Base-by-base conservation (phyloP, 106 monocot genomes). In the Posidonia australis region DNA sequence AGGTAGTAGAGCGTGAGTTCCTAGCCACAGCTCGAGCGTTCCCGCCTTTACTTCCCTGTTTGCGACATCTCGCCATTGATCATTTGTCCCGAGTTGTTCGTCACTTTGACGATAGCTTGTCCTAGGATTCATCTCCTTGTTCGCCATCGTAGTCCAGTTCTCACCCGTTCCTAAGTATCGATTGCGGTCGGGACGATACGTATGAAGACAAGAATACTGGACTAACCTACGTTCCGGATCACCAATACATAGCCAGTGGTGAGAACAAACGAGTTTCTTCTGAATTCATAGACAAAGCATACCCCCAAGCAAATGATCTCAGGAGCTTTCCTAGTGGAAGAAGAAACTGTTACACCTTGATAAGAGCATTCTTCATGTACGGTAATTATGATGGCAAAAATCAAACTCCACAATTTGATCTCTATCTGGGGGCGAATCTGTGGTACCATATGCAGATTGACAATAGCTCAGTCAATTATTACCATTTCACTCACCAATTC, bases 361-460 rank as follows among this genome's bases (percentile, higher is more conserved):
- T 70, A 9, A 60, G 57, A 22, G 69, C 69, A 2, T 58, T 46
- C 44, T 70, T 70, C 45, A 41, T 58, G 58, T 70, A 70, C 45
- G 58, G 57, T 5, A 59, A 70, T 25, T 70, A 45, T 45, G 69
- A 70, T 26, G 44, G 59, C 29, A 19, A 24, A 17, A 24, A 47
- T n/a, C 13, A 3, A 0, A 18, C 18, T 0, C 69, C 69, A 5
- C 20, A 26, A 9, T 58, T 70, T 58, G 58, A 70, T 28, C 45
- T 70, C 17, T 70, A 70, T 29, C 18, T 70, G 23, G 69, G 69
- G 1, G n/a, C 45, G 1, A 44, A 70, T 22, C 55, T 70, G 17
- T 54, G 54, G 36, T 41, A 22, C 22, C 55, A 55, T 45, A 42
- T 59, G 0, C 19, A 21, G 43, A 62, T 62, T 20, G 1, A 41